Percentiles rank a stretch among this genome's conserved stretches.
Evolutionary conservation across 208 protist genomes (phyloP).

Genomic region (Endotrypanum monterogeii): DNA sequence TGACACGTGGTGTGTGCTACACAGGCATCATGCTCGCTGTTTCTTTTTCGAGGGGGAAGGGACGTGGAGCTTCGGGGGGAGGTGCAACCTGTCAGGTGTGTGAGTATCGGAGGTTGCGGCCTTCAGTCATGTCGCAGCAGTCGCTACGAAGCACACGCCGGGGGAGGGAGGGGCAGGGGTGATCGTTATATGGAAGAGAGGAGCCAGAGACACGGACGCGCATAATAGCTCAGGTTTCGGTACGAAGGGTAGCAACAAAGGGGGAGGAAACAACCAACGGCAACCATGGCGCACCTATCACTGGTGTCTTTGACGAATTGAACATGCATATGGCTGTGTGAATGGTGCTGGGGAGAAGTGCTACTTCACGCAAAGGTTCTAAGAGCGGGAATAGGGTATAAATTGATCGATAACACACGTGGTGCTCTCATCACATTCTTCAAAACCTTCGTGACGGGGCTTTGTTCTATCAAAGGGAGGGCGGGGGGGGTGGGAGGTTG

Average conservation of each 20-base stretch:
- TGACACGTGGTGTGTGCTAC: background rate
- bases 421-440: background rate
- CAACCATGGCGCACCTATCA: background rate
- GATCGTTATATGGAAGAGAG: background rate
- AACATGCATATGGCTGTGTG: background rate
- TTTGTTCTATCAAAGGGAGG: background rate
- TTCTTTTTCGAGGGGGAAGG: background rate
- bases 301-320: background rate
- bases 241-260: constrained; percentile 1
- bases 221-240: background rate
- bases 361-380: background rate
- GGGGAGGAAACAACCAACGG: background rate
- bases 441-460: background rate
- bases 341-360: background rate
- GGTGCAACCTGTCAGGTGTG: background rate
- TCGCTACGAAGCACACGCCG: too few relatives aligned
- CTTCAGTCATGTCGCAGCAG: background rate
- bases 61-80: background rate
- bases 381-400: too few relatives aligned
- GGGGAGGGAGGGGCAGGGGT: background rate
- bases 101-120: background rate
- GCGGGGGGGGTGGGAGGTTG: too few relatives aligned
- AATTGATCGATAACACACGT: background rate
- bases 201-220: background rate
- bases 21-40: background rate